A percentile compares a stretch with the other conserved stretches of the same genome.
Conservation (phyloP, 176 grass and related monocot genomes). For the Eleusine indica region DNA sequence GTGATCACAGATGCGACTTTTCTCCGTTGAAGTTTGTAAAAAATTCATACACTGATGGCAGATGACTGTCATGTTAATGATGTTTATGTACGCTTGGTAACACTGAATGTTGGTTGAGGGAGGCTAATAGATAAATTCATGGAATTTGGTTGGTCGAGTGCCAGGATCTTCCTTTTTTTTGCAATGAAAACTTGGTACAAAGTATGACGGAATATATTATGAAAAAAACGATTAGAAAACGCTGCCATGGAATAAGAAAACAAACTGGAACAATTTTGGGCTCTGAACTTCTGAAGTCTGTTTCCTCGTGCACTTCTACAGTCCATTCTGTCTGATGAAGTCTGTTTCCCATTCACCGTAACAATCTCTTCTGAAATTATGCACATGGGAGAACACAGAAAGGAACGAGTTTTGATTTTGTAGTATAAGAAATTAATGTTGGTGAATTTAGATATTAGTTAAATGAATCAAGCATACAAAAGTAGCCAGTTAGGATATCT, state of each 20-base stretch:
- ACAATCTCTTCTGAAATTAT: background rate
- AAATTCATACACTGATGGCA: background rate
- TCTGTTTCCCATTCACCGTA: background rate
- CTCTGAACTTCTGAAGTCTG: background rate
- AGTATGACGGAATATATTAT: background rate
- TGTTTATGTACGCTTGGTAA: background rate
- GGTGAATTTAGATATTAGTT: background rate
- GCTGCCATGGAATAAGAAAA: background rate
- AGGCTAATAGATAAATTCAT: background rate
- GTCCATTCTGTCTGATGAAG: background rate
- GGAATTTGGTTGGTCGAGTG: background rate
- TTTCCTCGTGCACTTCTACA: no score
- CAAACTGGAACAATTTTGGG: background rate
- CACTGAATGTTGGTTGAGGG: background rate
- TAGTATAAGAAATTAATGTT: background rate
- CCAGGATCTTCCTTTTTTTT: background rate
- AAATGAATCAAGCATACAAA: background rate
- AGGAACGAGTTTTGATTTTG: background rate
- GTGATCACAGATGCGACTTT: constrained; percentile 3
- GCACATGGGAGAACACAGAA: background rate
- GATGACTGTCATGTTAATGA: background rate
- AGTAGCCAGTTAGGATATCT: background rate
- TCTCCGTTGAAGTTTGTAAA: constrained; percentile 11
- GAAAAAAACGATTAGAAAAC: background rate
- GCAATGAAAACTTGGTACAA: background rate